Percentiles rank a stretch among this genome's conserved stretches.
Evolutionary conservation across 495 filamentous ascomycete species (phyloP).

Genomic region (Daldinia childiae): DNA sequence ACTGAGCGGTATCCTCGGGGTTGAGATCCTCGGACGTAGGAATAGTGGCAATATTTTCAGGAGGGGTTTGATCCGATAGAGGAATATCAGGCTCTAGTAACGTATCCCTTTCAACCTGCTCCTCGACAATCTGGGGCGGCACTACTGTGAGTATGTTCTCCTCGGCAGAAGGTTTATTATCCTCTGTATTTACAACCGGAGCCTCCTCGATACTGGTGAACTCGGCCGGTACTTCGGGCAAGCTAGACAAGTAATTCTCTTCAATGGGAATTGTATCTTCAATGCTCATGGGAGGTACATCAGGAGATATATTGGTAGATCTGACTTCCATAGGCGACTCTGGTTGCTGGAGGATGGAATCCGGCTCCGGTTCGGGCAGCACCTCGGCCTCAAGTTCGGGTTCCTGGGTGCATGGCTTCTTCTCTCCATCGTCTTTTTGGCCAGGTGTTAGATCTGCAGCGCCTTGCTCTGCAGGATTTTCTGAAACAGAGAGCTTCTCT

Average conservation of each 20-base stretch:
- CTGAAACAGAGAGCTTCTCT: background rate
- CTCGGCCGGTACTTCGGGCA: slow-evolving; percentile 1
- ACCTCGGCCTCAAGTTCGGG: slow-evolving; percentile 13
- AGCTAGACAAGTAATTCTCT: background rate
- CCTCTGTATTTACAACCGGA: background rate
- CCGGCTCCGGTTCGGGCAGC: slow-evolving; percentile 17
- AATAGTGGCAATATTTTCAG: background rate
- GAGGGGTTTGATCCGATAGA: background rate
- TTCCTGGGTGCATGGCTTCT: slow-evolving; percentile 21
- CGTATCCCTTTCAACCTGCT: background rate
- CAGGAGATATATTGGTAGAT: background rate
- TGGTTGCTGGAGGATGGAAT: background rate
- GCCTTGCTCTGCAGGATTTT: slow-evolving; percentile 1
- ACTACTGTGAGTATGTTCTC: background rate
- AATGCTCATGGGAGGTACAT: background rate
- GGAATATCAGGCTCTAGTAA: background rate
- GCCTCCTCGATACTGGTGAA: slow-evolving; percentile 5
- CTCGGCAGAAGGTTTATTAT: slow-evolving; percentile 1
- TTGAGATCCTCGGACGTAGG: background rate
- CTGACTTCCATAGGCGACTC: slow-evolving; percentile 2
- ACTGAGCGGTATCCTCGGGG: background rate
- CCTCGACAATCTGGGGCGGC: slow-evolving; percentile 9
- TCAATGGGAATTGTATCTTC: slow-evolving; percentile 6
- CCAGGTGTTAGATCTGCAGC: background rate
- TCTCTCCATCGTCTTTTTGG: slow-evolving; percentile 30